Base-by-base conservation (phyloP, 768 basidiomycete genomes). In the Pleurotus tuoliensis region DNA sequence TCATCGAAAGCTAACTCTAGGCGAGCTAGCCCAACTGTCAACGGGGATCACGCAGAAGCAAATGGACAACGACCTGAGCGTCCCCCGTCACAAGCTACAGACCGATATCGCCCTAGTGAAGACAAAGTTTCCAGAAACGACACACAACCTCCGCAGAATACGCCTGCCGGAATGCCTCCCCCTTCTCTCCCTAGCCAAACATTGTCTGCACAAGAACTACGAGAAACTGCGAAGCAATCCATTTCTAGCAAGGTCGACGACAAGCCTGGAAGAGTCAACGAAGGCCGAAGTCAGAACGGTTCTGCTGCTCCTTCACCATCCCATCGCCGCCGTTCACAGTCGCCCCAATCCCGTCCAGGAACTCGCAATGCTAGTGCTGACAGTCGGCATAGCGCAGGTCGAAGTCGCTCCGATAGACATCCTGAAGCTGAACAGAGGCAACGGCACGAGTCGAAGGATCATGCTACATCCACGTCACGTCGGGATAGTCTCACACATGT, bases 161-260 rank as follows among this genome's bases (percentile, higher is more conserved):
- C 3, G 25, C 39, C 39, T 20, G 51, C 39, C 4, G 51, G 38
- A 13, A 92, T 93, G 90, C 88, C 87, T 11, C 91, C 92, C 3
- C 91, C 91, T 15, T 77, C 74, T 22, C 83, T 77, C 47, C 91
- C 91, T 2, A 92, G 90, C 63, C 88, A 91, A 63, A 91, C 90
- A 0, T 71, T 75, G 5, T 88, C 87, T 8, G 89, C 90, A 1
- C 88, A 91, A 62, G 90, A 90, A 63, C 76, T 92, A 13, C 80
- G 91, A 49, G 88, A 89, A 66, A 90, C 87, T 2, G 90, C 90
- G 5, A 88, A 86, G 63, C 86, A 88, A 64, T 78, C 82, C 13
- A 80, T 85, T 43, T 27, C 75, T 3, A 76, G 77, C 12, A 75
- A 74, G 58, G 59, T 63, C 18, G 81, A 81, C 27, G 77, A 78